Evolutionary conservation across 192 early-diverging fungal genomes (phyloP), one percentile per base, ranked within the genome.

Genomic region (Coemansia sp.): DNA sequence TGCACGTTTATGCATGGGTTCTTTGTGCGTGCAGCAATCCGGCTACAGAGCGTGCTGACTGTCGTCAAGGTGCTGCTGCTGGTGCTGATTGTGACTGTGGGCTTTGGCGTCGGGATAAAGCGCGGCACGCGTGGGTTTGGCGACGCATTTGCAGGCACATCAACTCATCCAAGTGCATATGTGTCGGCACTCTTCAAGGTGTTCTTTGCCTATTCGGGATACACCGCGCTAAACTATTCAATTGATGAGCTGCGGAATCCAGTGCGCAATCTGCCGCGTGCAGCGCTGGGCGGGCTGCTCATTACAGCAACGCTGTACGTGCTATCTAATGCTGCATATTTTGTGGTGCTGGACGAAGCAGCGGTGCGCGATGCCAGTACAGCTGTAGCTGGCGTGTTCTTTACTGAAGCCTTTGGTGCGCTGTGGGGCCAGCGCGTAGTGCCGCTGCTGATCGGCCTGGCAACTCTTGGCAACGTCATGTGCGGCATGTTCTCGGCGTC

Each of bases 231-330:
- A 15, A 84, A 86, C 62, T 89, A 88, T 72, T 79, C 79, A 3
- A 76, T 87, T 1, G 86, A 82, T 60, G 87, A 89, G 69, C 72
- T 89, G 52, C 61, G 73, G 9, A 63, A 71, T 41, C 87, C 87
- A 10, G 73, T 76, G 45, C 82, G 81, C 61, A 89, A 86, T 60
- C 70, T 89, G 61, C 86, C 85, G 25, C 70, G 82, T 0, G 84
- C 84, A 15, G 84, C 84, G 11, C 47, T 83, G 27, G 75, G 83
- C 41, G 85, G 84, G 1, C 60, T 87, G 48, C 54, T 71, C 19
- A 59, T 82, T 2, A 84, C 85, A 6, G 79, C 85, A 0, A 45
- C 69, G 12, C 64, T 89, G 14, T 89, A 89, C 51, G 59, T 87
- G n/a, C 62, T 87, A 19, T 74, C 63, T 22, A 84, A 87, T 50